Base-by-base conservation (phyloP, 768 basidiomycete species). In the Lanmaoa pseudosensibilis region DNA sequence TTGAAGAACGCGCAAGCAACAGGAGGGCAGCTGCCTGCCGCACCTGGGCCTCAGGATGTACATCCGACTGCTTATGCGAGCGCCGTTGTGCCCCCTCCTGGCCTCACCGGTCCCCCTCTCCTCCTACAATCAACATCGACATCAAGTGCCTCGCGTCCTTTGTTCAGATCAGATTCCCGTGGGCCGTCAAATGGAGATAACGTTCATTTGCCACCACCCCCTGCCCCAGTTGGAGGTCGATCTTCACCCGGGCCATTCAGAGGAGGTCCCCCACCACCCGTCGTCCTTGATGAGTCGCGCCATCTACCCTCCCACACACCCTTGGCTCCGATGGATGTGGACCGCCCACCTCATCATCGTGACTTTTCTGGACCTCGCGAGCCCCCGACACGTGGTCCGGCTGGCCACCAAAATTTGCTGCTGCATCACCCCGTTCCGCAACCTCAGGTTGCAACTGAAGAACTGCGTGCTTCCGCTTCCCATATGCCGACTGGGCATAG, bases 21-120 rank as follows among this genome's bases (percentile, higher is more conserved):
- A 2, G 90, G 90, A 16, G 80, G 83, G 10, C 83, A 85, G 47
- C 74, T 94, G 8, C 93, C 89, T 43, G 88, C 92, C 40, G 91
- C 94, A 8, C 95, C 95, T 39, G 88, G 89, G 2, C 94, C 95
- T 6, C 91, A 95, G 63, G 95, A 98, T 64, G 95, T 98, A 0
- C 95, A 98, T 65, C 95, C 95, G 2, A 96, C 93, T 4, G 93
- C 93, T 5, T 98, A 97, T 64, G 90, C 92, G 0, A 89, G 85
- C 57, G 81, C 87, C 0, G 83, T 87, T 23, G 82, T 87, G 1
- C 87, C 87, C 13, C 87, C 90, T 27, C 83, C 83, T 1, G 83
- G 86, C 8, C 75, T 91, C 15, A 76, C 77, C 9, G 89, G 89
- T 0, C 87, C 87, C 0, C 86, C 87, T 23, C 76, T 90, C 21